A percentile compares a stretch with the other conserved stretches of the same genome.
phyloP scores from a whole-genome alignment of 768 basidiomycete species.

The Amanita rimosa region DNA sequence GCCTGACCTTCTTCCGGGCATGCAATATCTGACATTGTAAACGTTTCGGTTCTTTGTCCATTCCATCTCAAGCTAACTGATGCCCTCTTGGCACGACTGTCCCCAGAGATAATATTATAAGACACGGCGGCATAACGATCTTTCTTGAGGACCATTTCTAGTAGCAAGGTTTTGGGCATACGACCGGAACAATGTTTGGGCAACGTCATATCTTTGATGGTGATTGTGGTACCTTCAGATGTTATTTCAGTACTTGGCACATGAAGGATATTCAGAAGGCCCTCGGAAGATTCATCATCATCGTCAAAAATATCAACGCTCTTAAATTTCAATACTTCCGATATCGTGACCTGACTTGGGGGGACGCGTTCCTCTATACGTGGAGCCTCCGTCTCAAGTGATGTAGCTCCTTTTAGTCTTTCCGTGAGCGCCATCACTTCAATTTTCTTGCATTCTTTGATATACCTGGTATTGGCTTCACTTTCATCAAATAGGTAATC shows the following conservation, averaged over 20 bases:
- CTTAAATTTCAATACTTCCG: slow-evolving; percentile 3
- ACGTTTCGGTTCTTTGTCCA: slow-evolving; percentile 45
- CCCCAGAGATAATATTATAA: slow-evolving; percentile 53
- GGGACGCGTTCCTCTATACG: background rate
- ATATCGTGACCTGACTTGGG: slow-evolving; percentile 1
- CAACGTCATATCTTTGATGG: slow-evolving; percentile 60
- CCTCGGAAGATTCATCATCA: slow-evolving; percentile 38
- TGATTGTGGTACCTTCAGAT: slow-evolving; percentile 38
- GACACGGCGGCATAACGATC: slow-evolving; percentile 70
- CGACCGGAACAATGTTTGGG: slow-evolving; percentile 80
- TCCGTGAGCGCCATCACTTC: slow-evolving; percentile 33
- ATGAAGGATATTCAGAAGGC: slow-evolving; percentile 63
- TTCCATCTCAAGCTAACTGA: slow-evolving; percentile 68
- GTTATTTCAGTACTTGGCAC: slow-evolving; percentile 48
- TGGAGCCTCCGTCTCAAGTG: background rate
- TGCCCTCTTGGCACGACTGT: slow-evolving; percentile 68
- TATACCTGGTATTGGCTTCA: slow-evolving; percentile 52
- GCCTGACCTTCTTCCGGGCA: slow-evolving; percentile 74
- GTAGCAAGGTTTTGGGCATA: slow-evolving; percentile 65
- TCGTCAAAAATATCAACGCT: slow-evolving; percentile 18
- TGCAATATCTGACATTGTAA: slow-evolving; percentile 78
- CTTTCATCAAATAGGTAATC: slow-evolving; percentile 64
- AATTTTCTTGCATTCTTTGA: slow-evolving; percentile 37
- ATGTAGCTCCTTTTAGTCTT: slow-evolving; percentile 13
- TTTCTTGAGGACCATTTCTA: slow-evolving; percentile 52